Conservation (phyloP, 805 yeast genomes). For the Starmerella stigmatis region DNA sequence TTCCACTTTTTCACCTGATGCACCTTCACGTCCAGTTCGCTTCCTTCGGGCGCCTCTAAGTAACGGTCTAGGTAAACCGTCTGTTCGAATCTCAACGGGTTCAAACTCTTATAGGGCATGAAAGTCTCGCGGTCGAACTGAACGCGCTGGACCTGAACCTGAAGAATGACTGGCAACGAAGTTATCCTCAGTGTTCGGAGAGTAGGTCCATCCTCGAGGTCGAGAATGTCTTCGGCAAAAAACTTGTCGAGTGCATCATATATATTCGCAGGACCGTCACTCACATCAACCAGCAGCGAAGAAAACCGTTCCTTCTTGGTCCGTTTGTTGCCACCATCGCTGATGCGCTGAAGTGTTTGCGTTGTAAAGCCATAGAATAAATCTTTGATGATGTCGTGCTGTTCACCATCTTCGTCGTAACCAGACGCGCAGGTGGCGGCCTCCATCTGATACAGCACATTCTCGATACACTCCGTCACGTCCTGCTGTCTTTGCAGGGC, state of each 20-base stretch:
- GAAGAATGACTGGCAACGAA: conserved; percentile 69
- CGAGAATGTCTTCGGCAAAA: conserved; percentile 61
- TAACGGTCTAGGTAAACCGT: conserved; percentile 79
- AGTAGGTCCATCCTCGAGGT: conserved; percentile 58
- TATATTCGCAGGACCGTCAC: conserved; percentile 77
- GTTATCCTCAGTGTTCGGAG: conserved; percentile 62
- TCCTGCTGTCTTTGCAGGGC: conserved; percentile 65
- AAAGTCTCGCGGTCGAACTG: conserved; percentile 67
- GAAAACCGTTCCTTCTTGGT: conserved; percentile 63
- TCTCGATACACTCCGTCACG: conserved; percentile 93
- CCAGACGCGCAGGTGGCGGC: conserved; percentile 46
- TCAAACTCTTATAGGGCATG: conserved; percentile 70
- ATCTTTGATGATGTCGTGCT: conserved; percentile 65
- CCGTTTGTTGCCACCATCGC: conserved; percentile 35
- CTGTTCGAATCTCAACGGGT: conserved; percentile 71
- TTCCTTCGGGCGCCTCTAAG: conserved; percentile 46
- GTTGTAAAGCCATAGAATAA: conserved; percentile 78
- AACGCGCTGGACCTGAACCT: conserved; percentile 88
- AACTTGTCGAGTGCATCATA: conserved; percentile 84
- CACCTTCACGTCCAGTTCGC: conserved; percentile 42
- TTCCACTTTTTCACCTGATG: conserved; percentile 54
- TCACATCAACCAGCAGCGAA: conserved; percentile 72
- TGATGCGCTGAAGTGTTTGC: conserved; percentile 46
- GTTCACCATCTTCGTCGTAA: conserved; percentile 50
- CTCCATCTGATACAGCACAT: conserved; percentile 82